Percentiles rank a stretch among this genome's conserved stretches.
These are phyloP conservation scores for Irpex rosettiformis DNA, from an alignment of 1,284 basidiomycete species.

Conservation along the genomic window DNA sequence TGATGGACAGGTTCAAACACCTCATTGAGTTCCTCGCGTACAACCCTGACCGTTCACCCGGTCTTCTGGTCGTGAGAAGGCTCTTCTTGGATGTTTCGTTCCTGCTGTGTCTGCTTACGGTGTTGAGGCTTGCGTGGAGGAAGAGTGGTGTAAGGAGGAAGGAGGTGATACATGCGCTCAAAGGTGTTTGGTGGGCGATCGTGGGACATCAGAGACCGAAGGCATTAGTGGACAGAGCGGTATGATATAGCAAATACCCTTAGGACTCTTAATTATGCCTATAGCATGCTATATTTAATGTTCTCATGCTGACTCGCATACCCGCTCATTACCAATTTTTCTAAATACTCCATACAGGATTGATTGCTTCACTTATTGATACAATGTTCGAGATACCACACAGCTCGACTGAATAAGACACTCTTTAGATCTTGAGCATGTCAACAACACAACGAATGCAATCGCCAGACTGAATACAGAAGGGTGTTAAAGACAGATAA, in stretches of 20 bases:
- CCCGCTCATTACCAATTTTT: background rate
- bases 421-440: constrained; percentile 39
- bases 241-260: constrained; percentile 10
- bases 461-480: constrained; percentile 61
- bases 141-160: constrained; percentile 62
- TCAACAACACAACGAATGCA: constrained; percentile 92
- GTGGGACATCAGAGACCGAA: constrained; percentile 50
- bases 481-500: constrained; percentile 1
- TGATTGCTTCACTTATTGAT: constrained; percentile 1
- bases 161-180: constrained; percentile 62
- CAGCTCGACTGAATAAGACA: background rate
- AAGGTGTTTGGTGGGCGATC: constrained; percentile 67
- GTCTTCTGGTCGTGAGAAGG: constrained; percentile 61
- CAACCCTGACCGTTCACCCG: constrained; percentile 57
- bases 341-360: background rate
- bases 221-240: constrained; percentile 45
- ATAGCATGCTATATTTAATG: background rate
- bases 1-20: constrained; percentile 42
- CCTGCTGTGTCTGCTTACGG: constrained; percentile 51
- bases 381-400: background rate
- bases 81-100: constrained; percentile 75
- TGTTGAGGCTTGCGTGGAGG: constrained; percentile 60
- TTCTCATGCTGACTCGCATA: background rate
- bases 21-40: constrained; percentile 53
- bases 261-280: background rate